Base-by-base conservation (phyloP, 495 filamentous ascomycete genomes). In the Hyaloscypha variabilis region DNA sequence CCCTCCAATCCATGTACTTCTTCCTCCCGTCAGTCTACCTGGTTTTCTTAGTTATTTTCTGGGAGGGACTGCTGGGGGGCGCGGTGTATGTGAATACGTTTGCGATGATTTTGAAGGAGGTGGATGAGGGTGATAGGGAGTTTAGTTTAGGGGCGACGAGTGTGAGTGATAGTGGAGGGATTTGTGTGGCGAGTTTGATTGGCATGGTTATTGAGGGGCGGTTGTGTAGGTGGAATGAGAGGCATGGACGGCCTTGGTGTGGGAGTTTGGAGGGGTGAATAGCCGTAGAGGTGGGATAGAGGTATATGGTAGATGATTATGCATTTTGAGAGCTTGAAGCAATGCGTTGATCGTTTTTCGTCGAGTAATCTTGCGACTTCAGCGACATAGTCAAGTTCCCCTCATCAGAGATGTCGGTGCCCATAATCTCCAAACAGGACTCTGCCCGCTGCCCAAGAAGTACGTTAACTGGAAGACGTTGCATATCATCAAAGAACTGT, bases 11-110 rank as follows among this genome's bases (percentile, higher is more conserved):
- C 1, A 68, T 97, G 63, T 69, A 46, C 23, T 54, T 58, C 60
- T 67, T 56, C 50, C 83, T 97, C 46, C 94, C 94, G 0, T 91
- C 77, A 62, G 88, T 97, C 11, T 97, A 90, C 70, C 70, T 96
- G 24, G 76, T 97, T 4, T 97, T 96, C 73, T 71, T 83, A 6
- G 78, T 97, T 53, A 78, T 97, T n/a, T 96, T 97, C 72, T 97
- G 95, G 94, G 94, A 97, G 73, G 95, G 95, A 0, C 75, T 99
- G 46, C 80, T 99, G 0, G 95, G 95, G 6, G 95, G 95, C 0
- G 77, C 89, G 10, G 95, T 97, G 0, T 99, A 99, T 71, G 93
- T 98, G 52, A 97, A 94, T 65, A 96, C 94, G 0, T 99, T 97
- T 77, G 92, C 94, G 1, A 90, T 94, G 75, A 95, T 99, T 65